Evolutionary conservation across 306 rosid species (phyloP).

Genomic region (Gleditsia sinensis): DNA sequence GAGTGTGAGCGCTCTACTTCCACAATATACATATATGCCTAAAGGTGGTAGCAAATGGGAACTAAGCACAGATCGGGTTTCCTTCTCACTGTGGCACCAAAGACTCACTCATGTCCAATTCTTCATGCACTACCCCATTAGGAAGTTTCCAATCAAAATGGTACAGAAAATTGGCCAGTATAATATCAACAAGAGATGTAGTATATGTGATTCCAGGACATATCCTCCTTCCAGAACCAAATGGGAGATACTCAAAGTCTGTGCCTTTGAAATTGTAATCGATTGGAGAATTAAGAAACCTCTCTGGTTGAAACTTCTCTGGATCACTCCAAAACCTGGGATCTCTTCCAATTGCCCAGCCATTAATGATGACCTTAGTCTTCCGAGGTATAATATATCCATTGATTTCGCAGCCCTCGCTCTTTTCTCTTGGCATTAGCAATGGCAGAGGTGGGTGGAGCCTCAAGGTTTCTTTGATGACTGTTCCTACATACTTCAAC

Average conservation of each 20-base stretch:
- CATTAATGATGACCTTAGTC: neutral
- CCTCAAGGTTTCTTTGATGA: neutral
- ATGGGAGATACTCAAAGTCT: neutral
- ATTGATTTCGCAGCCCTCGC: neutral
- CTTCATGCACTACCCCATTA: neutral
- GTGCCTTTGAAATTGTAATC: conserved; percentile 13
- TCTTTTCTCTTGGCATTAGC: neutral
- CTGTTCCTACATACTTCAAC: neutral
- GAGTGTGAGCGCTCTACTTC: too few species aligned
- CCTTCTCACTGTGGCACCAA: neutral
- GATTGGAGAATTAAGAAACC: neutral
- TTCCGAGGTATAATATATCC: neutral
- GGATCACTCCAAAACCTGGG: conserved; percentile 16
- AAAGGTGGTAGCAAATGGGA: neutral
- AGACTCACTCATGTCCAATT: conserved; percentile 20
- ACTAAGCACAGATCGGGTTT: neutral
- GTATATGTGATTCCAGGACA: too few species aligned
- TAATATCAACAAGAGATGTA: too few species aligned
- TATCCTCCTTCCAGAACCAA: too few species aligned
- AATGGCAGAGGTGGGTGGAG: conserved; percentile 5
- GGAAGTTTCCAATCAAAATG: conserved; percentile 25
- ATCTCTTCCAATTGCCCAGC: neutral
- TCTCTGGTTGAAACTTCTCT: conserved; percentile 13
- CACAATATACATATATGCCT: too few species aligned
- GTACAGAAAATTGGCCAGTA: too few species aligned